phyloP scores from a whole-genome alignment of 331 rosid genomes.

The Malus hybrid region DNA sequence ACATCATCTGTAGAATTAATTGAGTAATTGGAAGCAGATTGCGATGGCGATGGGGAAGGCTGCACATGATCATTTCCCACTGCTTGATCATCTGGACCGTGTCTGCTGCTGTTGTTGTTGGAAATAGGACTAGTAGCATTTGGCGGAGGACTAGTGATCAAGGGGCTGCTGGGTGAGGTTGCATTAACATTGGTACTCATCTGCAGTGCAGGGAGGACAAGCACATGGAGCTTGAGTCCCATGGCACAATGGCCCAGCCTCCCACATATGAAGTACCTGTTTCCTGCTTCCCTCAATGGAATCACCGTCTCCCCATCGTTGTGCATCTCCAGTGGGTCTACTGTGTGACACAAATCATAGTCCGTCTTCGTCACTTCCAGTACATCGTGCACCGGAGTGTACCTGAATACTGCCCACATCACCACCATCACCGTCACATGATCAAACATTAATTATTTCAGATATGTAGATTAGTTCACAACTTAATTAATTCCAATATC shows the following conservation, averaged over 20 bases:
- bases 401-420: conserved; percentile 51
- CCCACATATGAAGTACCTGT: conserved; percentile 68
- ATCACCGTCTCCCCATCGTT: conserved; percentile 54
- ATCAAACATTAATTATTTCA: too few species aligned
- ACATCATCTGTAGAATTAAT: too few species aligned
- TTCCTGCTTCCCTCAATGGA: conserved; percentile 32
- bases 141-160: neutral
- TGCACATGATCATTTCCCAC: too few species aligned
- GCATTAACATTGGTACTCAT: neutral
- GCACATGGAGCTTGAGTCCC: conserved; percentile 59
- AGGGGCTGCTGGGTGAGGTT: neutral
- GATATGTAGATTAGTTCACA: too few species aligned
- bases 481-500: too few species aligned
- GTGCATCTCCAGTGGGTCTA: conserved; percentile 39
- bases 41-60: too few species aligned
- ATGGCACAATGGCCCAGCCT: conserved; percentile 48
- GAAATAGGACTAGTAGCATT: neutral
- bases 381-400: conserved; percentile 68
- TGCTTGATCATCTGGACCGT: too few species aligned
- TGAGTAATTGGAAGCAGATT: too few species aligned
- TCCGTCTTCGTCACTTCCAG: conserved; percentile 53
- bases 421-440: neutral
- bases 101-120: neutral
- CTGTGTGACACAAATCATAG: conserved; percentile 37
- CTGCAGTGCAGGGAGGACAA: conserved; percentile 16